A percentile compares a stretch with the other conserved stretches of the same genome.
These are phyloP conservation scores for Suhomyces yuchorum DNA, from an alignment of 1,139 yeast species.

Conservation along the genomic window DNA sequence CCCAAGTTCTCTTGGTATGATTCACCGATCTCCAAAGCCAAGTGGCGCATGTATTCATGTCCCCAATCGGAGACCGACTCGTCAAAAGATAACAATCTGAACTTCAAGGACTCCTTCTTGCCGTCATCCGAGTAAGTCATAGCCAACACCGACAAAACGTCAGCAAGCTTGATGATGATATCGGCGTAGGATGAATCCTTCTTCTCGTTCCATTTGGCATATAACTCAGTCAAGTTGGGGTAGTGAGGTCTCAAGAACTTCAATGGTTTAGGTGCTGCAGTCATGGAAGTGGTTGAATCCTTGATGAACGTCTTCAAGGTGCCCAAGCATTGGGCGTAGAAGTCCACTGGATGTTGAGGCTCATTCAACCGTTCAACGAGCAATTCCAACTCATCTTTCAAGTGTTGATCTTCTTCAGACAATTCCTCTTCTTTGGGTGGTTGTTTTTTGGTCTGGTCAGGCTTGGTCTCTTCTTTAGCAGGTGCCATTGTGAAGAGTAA, in stretches of 20 bases:
- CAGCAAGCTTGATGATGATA: conserved; percentile 54
- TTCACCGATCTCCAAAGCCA: conserved; percentile 93
- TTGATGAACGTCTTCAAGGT: conserved; percentile 76
- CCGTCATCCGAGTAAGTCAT: conserved; percentile 93
- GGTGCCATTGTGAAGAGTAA: conserved; percentile 18
- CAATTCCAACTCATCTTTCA: conserved; percentile 84
- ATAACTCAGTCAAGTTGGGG: conserved; percentile 62
- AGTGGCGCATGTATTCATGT: conserved; percentile 94
- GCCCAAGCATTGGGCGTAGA: conserved; percentile 61
- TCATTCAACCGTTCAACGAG: conserved; percentile 75
- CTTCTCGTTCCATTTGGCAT: conserved; percentile 65
- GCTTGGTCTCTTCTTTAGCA: conserved; percentile 23
- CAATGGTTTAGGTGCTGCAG: conserved; percentile 98
- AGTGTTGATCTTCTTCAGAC: conserved; percentile 89
- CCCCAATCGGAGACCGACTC: conserved; percentile 88
- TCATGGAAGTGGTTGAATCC: conserved; percentile 96
- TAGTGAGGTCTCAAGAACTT: conserved; percentile 92
- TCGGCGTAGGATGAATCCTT: conserved; percentile 17
- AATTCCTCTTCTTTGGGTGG: conserved; percentile 70
- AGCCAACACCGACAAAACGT: conserved; percentile 87
- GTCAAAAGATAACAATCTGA: conserved; percentile 67
- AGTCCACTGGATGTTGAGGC: conserved; percentile 41
- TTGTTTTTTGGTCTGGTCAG: conserved; percentile 28
- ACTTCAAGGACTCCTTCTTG: conserved; percentile 77
- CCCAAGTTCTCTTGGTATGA: conserved; percentile 73